Base-by-base conservation (phyloP, 2,329 filamentous ascomycete species). In the Hypoxylon sp. region DNA sequence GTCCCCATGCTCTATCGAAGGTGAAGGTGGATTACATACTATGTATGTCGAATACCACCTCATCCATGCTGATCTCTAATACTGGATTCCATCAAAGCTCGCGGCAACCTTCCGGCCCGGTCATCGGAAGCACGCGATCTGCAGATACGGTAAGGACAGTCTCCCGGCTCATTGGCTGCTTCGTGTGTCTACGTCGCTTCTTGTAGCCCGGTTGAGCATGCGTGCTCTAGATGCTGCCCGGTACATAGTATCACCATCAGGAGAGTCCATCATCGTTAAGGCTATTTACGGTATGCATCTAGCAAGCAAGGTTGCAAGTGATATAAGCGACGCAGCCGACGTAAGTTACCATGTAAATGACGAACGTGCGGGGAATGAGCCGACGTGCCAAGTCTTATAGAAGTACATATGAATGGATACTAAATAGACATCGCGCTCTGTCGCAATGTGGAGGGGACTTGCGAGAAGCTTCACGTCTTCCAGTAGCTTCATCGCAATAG, bases 51-150 rank as follows among this genome's bases (percentile, higher is more conserved):
- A 41, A 17, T 41, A 41, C 17, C 37, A 41, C n/a, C 37, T 41
- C 3, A 7, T 34, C 37, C n/a, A 41, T 41, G 5, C 4, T 26
- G 15, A 1, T 17, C 37, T 19, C 37, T n/a, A 41, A 39, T n/a
- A 41, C 46, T 43, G n/a, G 44, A 32, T 44, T 47, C 41, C 30
- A 46, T 57, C 30, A 6, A 20, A 59, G 59, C 47, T 62, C 24
- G 24, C 47, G 56, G 41, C 50, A 41, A 64, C 61, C 64, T 67
- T 67, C 64, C 61, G 37, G 32, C 24, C 24, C 11, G 26, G 28
- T 55, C 46, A 34, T 37, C 26, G n/a, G 48, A n/a, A 62, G 48
- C 48, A 62, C 41, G 37, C 55, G 6, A 65, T 58, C 24, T 53
- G 49, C 37, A 54, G 22, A 39, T 32, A 30, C 26, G 17, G 13